These are phyloP conservation scores for Mycena crocata DNA, from an alignment of 768 basidiomycete genomes.

Conservation along the genomic window DNA sequence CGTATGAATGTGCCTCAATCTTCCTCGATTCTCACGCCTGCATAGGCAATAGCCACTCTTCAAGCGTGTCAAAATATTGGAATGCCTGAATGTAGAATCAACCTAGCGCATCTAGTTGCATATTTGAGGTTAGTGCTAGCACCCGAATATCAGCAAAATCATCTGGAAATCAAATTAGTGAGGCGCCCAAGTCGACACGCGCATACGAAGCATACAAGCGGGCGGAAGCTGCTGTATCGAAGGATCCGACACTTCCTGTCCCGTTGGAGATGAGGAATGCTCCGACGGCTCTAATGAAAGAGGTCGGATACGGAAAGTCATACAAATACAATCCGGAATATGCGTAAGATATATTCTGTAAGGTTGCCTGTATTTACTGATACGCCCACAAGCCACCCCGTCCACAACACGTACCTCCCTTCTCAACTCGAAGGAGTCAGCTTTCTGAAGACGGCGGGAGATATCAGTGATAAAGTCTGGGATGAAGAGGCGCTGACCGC, in stretches of 20 bases:
- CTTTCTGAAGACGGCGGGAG: constrained; percentile 58
- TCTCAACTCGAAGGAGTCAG: constrained; percentile 52
- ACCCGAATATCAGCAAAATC: not conserved
- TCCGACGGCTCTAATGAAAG: constrained; percentile 77
- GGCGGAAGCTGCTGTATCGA: constrained; percentile 71
- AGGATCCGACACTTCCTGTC: constrained; percentile 65
- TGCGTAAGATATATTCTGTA: constrained; percentile 46
- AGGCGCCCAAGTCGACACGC: constrained; percentile 85
- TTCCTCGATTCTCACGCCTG: not conserved
- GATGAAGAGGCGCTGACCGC: constrained; percentile 65
- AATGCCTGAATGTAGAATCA: constrained; percentile 88
- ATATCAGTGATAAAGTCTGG: constrained; percentile 62
- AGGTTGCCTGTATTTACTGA: constrained; percentile 15
- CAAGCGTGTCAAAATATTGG: constrained; percentile 77
- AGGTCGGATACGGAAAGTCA: constrained; percentile 72
- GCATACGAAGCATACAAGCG: constrained; percentile 81
- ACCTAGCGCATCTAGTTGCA: constrained; percentile 79
- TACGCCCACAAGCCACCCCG: constrained; percentile 63
- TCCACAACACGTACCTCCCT: constrained; percentile 73
- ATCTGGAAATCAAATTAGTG: constrained; percentile 36
- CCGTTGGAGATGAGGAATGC: constrained; percentile 84
- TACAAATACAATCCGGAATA: constrained; percentile 76
- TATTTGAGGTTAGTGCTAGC: constrained; percentile 63
- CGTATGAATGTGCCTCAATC: constrained; percentile 35
- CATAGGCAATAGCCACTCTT: constrained; percentile 70